Evolutionary conservation across 2,329 filamentous ascomycete species (phyloP).

Genomic region (Aspergillus alliaceus): DNA sequence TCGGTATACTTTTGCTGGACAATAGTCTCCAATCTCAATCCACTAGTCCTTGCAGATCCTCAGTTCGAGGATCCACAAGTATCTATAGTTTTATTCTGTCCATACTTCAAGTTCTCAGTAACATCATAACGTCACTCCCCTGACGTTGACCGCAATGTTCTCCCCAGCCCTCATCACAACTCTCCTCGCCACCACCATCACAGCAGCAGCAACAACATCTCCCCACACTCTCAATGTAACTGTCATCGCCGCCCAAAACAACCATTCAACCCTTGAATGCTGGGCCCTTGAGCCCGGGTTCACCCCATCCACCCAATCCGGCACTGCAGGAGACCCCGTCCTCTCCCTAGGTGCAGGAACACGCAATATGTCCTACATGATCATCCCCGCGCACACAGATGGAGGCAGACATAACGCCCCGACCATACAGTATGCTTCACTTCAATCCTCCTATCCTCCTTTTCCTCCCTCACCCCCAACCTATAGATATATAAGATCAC

Average conservation of each 20-base stretch:
- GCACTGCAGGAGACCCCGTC: conserved; percentile 30
- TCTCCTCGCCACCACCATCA: conserved; percentile 9
- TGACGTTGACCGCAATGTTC: too few species aligned
- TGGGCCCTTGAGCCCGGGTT: conserved; percentile 46
- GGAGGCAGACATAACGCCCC: conserved; percentile 47
- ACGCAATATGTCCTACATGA: conserved; percentile 35
- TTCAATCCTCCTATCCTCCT: neutral
- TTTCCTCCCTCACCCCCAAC: too few species aligned
- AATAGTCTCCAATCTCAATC: too few species aligned
- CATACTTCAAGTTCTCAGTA: too few species aligned
- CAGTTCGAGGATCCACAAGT: too few species aligned
- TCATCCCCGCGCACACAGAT: conserved; percentile 40
- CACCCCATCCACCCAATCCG: conserved; percentile 29
- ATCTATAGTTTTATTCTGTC: too few species aligned
- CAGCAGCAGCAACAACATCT: conserved; percentile 3
- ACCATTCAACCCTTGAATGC: conserved; percentile 47
- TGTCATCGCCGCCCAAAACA: conserved; percentile 37
- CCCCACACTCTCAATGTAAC: conserved; percentile 44
- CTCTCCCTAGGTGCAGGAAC: conserved; percentile 33
- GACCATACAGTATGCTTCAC: conserved; percentile 39
- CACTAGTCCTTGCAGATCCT: too few species aligned
- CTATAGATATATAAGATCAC: neutral
- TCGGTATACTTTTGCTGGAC: too few species aligned
- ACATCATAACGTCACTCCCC: too few species aligned
- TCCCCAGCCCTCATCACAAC: conserved; percentile 12